These are phyloP conservation scores for Termitomyces sp. DNA, from an alignment of 1,284 basidiomycete species.

Conservation along the genomic window DNA sequence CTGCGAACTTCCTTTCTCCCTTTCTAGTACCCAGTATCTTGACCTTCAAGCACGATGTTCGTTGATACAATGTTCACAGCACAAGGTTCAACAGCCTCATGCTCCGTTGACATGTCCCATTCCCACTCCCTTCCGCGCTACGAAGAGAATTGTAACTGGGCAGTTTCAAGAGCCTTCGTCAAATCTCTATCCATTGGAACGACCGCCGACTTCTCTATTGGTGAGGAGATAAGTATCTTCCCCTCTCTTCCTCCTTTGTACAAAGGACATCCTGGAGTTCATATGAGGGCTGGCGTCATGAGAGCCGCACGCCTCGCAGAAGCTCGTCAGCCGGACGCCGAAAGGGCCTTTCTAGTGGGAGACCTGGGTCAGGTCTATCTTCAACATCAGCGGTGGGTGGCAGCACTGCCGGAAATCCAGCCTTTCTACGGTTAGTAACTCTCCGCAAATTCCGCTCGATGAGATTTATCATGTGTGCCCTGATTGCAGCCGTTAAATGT, in stretches of 20 bases:
- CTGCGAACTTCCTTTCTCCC: no score
- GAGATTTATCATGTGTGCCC: constrained; percentile 14
- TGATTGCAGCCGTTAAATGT: constrained; percentile 80
- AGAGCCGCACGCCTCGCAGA: constrained; percentile 48
- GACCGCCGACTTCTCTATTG: constrained; percentile 22
- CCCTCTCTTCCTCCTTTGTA: constrained; percentile 60
- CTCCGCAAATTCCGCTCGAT: constrained; percentile 12
- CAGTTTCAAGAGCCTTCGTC: constrained; percentile 25
- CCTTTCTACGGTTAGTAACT: constrained; percentile 80
- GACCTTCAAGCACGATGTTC: no score
- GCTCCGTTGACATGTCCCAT: constrained; percentile 40
- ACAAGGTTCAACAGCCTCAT: constrained; percentile 45
- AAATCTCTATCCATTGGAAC: constrained; percentile 27
- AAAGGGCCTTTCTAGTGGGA: constrained; percentile 95
- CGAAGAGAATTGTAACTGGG: constrained; percentile 31
- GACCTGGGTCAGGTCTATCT: constrained; percentile 87
- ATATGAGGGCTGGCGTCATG: constrained; percentile 70
- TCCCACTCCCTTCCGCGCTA: constrained; percentile 29
- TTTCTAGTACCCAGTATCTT: no score
- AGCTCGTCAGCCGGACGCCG: constrained; percentile 63
- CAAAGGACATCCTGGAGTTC: constrained; percentile 63
- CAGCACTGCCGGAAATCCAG: constrained; percentile 78
- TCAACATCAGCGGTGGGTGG: constrained; percentile 84
- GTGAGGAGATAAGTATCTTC: constrained; percentile 39
- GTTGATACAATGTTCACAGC: constrained; percentile 51